Evolutionary conservation across 805 yeast species (phyloP).

Genomic region (Millerozyma acaciae): DNA sequence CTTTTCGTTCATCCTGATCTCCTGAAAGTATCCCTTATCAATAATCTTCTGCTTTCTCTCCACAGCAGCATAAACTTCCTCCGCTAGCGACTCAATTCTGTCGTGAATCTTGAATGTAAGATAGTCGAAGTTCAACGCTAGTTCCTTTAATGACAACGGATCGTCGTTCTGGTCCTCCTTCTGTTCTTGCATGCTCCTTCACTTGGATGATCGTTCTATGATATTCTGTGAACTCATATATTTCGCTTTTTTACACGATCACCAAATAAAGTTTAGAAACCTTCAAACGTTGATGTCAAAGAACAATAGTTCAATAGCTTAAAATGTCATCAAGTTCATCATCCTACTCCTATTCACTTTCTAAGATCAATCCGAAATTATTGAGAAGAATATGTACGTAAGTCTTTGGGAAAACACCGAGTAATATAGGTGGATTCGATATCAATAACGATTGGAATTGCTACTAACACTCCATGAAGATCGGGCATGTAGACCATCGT

Average conservation of each 20-base stretch:
- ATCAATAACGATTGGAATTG: not conserved
- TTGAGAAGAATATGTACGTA: slow-evolving; percentile 43
- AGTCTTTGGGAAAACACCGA: not conserved
- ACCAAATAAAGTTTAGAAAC: too few species aligned
- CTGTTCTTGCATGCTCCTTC: too few species aligned
- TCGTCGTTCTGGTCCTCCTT: slow-evolving; percentile 35
- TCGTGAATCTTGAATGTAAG: slow-evolving; percentile 60
- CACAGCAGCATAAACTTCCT: slow-evolving; percentile 31
- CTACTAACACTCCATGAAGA: slow-evolving; percentile 29
- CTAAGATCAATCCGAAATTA: slow-evolving; percentile 44
- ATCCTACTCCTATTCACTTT: slow-evolving; percentile 34
- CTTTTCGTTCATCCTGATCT: slow-evolving; percentile 28
- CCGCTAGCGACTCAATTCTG: slow-evolving; percentile 45
- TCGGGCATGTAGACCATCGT: slow-evolving; percentile 83
- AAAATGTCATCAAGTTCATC: slow-evolving; percentile 12
- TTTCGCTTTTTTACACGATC: too few species aligned
- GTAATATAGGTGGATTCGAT: not conserved
- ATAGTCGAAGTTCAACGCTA: slow-evolving; percentile 63
- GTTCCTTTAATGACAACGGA: slow-evolving; percentile 57
- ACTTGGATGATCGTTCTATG: too few species aligned
- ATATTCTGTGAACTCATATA: too few species aligned
- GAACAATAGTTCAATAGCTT: slow-evolving; percentile 46
- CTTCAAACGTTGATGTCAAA: slow-evolving; percentile 53
- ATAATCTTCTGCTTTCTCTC: slow-evolving; percentile 26
- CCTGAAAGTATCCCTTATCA: slow-evolving; percentile 19